Evolutionary conservation across 495 filamentous ascomycete genomes (phyloP), one percentile per base, ranked within the genome.

Genomic region (Hypoxylon intermedium): DNA sequence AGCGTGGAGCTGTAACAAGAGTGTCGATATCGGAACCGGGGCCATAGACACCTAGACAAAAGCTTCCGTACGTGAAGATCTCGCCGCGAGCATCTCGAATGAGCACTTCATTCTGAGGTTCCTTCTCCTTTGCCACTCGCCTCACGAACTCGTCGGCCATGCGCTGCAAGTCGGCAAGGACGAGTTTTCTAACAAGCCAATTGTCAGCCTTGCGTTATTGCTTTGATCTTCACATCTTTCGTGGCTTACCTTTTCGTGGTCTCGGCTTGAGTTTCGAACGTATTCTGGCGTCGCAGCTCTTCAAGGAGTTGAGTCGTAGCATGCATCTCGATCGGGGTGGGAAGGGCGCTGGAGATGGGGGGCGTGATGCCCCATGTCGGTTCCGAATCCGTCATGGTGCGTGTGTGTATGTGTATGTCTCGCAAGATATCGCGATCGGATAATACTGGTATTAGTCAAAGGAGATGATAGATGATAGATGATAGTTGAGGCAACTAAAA

Each of bases 1-100:
- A 91, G 68, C 89, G 91, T 13, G 94, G 94, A 21, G 85, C 92
- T 23, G 96, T 88, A 33, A 97, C 84, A 13, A 98, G 85, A 12
- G 94, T 98, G 76, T 98, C 94, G 65, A 98, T 97, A 85, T 98
- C 94, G 28, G 95, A 97, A 40, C 90, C 91, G 46, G 94, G 94
- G 2, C 92, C 93, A 77, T 92, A 97, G 37, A 96, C 94, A 36
- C 95, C 95, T 6, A 98, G 77, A 21, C 91, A 85, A 72, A 90
- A 98, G 75, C 95, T 98, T 47, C 94, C 94, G 74, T 89, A 98
- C 0, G 95, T 92, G 70, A 93, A 96, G 34, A 98, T 86, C 75
- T 92, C 91, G 31, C 92, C 95, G 37, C 92, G 91, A 0, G 91
- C 87, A 53, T 86, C 83, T 36, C 92, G 89, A 20, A 95, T 83